phyloP scores from a whole-genome alignment of 73 alveolate genomes.

The Tetrahymena thermophila region DNA sequence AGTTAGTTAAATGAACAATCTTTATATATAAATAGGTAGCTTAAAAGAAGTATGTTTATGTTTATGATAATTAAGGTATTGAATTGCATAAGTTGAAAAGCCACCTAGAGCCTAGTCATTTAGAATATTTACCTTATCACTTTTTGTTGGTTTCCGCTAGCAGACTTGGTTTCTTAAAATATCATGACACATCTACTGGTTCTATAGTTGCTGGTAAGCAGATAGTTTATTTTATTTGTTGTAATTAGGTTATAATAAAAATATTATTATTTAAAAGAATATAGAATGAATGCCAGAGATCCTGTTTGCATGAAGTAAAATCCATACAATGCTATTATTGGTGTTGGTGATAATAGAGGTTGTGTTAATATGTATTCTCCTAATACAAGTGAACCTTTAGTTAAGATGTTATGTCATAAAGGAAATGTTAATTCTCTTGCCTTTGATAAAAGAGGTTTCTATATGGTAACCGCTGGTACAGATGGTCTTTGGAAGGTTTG shows the following conservation, averaged over 20 bases:
- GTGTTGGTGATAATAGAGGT: slow-evolving; percentile 86
- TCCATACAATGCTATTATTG: slow-evolving; percentile 76
- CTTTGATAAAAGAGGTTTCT: slow-evolving; percentile 67
- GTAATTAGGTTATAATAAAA: neutral
- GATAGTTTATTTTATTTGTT: neutral
- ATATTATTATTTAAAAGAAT: slow-evolving; percentile 12
- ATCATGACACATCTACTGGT: slow-evolving; percentile 90
- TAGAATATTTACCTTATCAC: slow-evolving; percentile 93
- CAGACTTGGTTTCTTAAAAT: slow-evolving; percentile 69
- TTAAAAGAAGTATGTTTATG: slow-evolving; percentile 72
- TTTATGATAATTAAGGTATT: slow-evolving; percentile 90
- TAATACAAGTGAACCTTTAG: slow-evolving; percentile 84
- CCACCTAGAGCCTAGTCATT: slow-evolving; percentile 66
- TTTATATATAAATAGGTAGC: slow-evolving; percentile 58
- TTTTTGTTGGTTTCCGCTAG: slow-evolving; percentile 74
- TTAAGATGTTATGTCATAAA: slow-evolving; percentile 82
- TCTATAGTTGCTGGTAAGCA: slow-evolving; percentile 53
- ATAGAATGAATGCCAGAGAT: slow-evolving; percentile 62
- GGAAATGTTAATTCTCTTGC: slow-evolving; percentile 72
- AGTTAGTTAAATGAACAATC: neutral
- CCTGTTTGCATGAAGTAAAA: slow-evolving; percentile 68
- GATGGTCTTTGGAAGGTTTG: slow-evolving; percentile 88
- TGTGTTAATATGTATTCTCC: slow-evolving; percentile 93
- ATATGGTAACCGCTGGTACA: slow-evolving; percentile 87
- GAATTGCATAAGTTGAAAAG: slow-evolving; percentile 84